Percentiles rank a stretch among this genome's conserved stretches.
Evolutionary conservation across 129 eudicot species (phyloP).

Genomic region (Ambrosia trifida): DNA sequence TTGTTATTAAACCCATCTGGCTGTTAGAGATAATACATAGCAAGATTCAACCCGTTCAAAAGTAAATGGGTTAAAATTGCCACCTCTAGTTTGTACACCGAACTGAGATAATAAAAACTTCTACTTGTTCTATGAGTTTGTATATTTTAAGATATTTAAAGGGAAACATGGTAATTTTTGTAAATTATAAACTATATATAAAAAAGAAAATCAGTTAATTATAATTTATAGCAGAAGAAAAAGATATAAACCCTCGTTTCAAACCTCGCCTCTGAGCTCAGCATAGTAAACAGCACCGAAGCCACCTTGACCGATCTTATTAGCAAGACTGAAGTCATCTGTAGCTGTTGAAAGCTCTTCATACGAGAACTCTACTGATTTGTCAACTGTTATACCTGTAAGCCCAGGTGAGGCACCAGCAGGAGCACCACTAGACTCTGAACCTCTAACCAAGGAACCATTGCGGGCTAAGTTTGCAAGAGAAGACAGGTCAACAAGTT

Average conservation of each 20-base stretch:
- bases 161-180: background rate
- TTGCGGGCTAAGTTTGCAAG: slow-evolving; percentile 35
- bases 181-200: background rate
- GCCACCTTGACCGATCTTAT: slow-evolving; percentile 98
- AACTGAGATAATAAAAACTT: background rate
- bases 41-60: background rate
- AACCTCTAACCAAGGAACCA: slow-evolving; percentile 36
- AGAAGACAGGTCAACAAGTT: slow-evolving; percentile 19
- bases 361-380: slow-evolving; percentile 94
- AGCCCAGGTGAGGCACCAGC: slow-evolving; percentile 57
- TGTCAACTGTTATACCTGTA: slow-evolving; percentile 85
- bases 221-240: slow-evolving; percentile 22
- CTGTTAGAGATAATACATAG: background rate
- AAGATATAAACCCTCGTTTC: slow-evolving; percentile 25
- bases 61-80: background rate
- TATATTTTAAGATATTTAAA: background rate
- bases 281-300: slow-evolving; percentile 97
- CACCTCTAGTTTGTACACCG: background rate
- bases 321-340: slow-evolving; percentile 77
- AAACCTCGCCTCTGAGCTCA: slow-evolving; percentile 98
- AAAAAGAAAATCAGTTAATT: slow-evolving; percentile 5
- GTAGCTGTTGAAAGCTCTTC: slow-evolving; percentile 91
- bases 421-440: slow-evolving; percentile 42
- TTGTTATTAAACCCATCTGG: background rate
- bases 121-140: background rate